Base-by-base conservation (phyloP, 495 filamentous ascomycete genomes). In the Hypoxylon rickii region DNA sequence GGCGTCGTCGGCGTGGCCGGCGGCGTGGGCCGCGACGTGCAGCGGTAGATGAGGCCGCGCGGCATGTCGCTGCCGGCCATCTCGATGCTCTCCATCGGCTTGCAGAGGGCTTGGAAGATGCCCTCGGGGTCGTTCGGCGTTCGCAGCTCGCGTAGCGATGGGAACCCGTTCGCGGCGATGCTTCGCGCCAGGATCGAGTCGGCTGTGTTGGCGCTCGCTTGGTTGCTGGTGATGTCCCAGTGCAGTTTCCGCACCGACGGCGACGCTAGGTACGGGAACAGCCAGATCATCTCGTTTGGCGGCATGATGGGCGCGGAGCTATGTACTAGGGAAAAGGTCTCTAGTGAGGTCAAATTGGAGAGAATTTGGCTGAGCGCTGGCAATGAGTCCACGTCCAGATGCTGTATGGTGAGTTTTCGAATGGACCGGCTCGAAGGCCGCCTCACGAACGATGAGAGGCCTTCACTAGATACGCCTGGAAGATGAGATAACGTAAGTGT, bases 401-500 rank as follows among this genome's bases (percentile, higher is more conserved):
- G 84, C 20, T 89, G 76, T 11, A 92, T 66, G 2, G 83, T 79
- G 7, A 94, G 72, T 3, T 79, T 79, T 29, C 75, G 77, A 43
- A 92, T 77, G 0, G 77, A 73, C 18, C 70, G 68, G 19, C 82
- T 84, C 40, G 80, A 73, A 0, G 75, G 71, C 1, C 82, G 82
- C 8, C 85, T 81, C 2, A 85, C 83, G 51, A 90, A 90, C 32
- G 85, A 80, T 0, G 85, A 83, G 31, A 97, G 80, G n/a, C 90
- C 91, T 38, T 76, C 72, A 51, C 87, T 87, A 7, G 89, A 92
- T 26, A 96, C 67, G 8, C 92, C 92, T 3, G 85, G 80, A 8
- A 96, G 82, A 56, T 86, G 82, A 46, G 89, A 84, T 21, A 97
- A 76, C 5, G 89, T 83, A 10, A 97, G 79, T 5, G 84, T 90